phyloP scores from a whole-genome alignment of 495 filamentous ascomycete species.

The Neurospora tetraspora region DNA sequence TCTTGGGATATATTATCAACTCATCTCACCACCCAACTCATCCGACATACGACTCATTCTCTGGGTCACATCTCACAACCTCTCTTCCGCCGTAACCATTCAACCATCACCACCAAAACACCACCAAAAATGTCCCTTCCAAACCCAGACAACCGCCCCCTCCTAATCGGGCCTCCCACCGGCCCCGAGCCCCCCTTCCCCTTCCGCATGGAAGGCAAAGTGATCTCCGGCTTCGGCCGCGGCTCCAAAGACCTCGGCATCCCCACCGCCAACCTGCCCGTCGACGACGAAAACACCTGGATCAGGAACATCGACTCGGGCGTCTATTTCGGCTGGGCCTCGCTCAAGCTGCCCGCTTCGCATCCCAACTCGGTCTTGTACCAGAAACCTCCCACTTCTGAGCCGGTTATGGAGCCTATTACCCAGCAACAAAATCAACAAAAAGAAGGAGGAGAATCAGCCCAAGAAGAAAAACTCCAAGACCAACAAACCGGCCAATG shows the following conservation, averaged over 20 bases:
- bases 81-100: neutral
- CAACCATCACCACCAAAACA: neutral
- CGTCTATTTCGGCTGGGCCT: slow-evolving; percentile 86
- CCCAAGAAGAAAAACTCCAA: neutral
- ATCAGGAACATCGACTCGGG: slow-evolving; percentile 62
- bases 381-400: slow-evolving; percentile 10
- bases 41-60: neutral
- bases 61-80: neutral
- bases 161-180: slow-evolving; percentile 54
- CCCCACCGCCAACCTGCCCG: slow-evolving; percentile 92
- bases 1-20: neutral
- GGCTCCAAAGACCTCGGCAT: slow-evolving; percentile 93
- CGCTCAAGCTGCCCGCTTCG: slow-evolving; percentile 41
- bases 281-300: slow-evolving; percentile 58
- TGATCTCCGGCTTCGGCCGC: slow-evolving; percentile 88
- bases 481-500: neutral
- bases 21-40: neutral
- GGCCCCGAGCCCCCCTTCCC: slow-evolving; percentile 76
- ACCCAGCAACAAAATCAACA: neutral
- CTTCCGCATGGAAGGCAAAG: slow-evolving; percentile 65
- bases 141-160: slow-evolving; percentile 35
- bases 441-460: neutral
- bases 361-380: slow-evolving; percentile 26
- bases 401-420: neutral
- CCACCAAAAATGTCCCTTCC: slow-evolving; percentile 5